phyloP scores from a whole-genome alignment of 2,329 filamentous ascomycete genomes.

The Curvularia eragrostidis region DNA sequence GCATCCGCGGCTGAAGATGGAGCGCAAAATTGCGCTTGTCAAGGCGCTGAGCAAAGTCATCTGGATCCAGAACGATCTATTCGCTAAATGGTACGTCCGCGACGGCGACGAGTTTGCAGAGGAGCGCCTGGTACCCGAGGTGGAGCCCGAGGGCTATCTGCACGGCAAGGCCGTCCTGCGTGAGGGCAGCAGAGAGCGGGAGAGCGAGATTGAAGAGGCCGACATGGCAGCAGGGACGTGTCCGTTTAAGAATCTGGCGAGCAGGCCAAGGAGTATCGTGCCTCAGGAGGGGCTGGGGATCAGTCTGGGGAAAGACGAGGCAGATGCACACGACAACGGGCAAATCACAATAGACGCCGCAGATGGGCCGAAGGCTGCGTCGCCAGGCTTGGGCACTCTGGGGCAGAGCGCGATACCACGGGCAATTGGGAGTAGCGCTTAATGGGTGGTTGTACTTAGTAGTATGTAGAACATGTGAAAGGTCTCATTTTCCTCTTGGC shows the following conservation, averaged over 20 bases:
- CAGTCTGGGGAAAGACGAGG: slow-evolving; percentile 14
- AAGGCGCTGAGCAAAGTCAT: slow-evolving; percentile 81
- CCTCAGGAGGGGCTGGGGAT: slow-evolving; percentile 16
- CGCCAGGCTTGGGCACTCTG: slow-evolving; percentile 10
- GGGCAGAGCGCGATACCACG: slow-evolving; percentile 22
- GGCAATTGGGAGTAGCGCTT: slow-evolving; percentile 25
- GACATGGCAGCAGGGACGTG: slow-evolving; percentile 32
- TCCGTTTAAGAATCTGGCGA: slow-evolving; percentile 42
- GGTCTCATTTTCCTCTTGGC: not conserved
- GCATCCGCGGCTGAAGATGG: slow-evolving; percentile 69
- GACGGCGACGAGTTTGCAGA: slow-evolving; percentile 68
- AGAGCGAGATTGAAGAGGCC: slow-evolving; percentile 38
- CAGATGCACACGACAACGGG: not conserved
- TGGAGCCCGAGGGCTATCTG: slow-evolving; percentile 48
- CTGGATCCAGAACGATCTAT: slow-evolving; percentile 87
- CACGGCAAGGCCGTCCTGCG: slow-evolving; percentile 45
- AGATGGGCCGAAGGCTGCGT: slow-evolving; percentile 18
- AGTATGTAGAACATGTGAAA: not conserved
- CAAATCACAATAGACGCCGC: slow-evolving; percentile 17
- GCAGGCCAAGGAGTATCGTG: slow-evolving; percentile 11
- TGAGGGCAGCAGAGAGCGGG: slow-evolving; percentile 38
- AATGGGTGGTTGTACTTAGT: not conserved
- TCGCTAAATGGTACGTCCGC: slow-evolving; percentile 80
- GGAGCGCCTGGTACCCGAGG: slow-evolving; percentile 49
- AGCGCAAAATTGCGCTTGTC: slow-evolving; percentile 74